phyloP scores from a whole-genome alignment of 1,139 yeast genomes.

The Kurtzmaniella quercitrusa region DNA sequence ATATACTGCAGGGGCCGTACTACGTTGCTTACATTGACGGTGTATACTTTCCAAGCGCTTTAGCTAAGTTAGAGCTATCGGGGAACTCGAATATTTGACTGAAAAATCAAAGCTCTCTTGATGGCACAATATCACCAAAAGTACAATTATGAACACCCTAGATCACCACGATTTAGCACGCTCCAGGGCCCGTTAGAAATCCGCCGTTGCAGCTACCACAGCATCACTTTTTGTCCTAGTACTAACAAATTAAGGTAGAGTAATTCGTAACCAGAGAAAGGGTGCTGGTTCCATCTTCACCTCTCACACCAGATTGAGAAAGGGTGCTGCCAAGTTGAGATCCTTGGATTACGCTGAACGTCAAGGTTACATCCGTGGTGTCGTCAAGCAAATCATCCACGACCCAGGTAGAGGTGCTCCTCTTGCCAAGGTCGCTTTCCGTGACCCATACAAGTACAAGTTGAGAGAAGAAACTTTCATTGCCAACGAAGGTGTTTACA shows the following conservation, averaged over 20 bases:
- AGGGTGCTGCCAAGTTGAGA: constrained; percentile 99
- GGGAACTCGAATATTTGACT: too few species aligned
- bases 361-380: constrained; percentile 99
- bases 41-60: not conserved
- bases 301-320: constrained; percentile 99
- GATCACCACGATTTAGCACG: too few species aligned
- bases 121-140: too few species aligned
- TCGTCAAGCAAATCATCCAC: constrained; percentile 97
- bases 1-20: not conserved
- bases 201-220: too few species aligned
- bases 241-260: constrained; percentile 75
- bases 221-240: constrained; percentile 7
- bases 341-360: constrained; percentile 99
- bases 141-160: too few species aligned
- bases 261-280: constrained; percentile 99
- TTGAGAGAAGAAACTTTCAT: constrained; percentile 97
- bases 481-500: constrained; percentile 99
- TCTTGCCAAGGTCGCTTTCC: constrained; percentile 97
- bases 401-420: constrained; percentile 99
- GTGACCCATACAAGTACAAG: constrained; percentile 99
- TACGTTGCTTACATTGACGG: not conserved
- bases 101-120: too few species aligned
- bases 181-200: too few species aligned
- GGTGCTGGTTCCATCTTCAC: constrained; percentile 99
- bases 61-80: too few species aligned